Evolutionary conservation across 225 moss, liverwort and hornwort genomes (phyloP).

Genomic region (Thuidium tamariscinum): DNA sequence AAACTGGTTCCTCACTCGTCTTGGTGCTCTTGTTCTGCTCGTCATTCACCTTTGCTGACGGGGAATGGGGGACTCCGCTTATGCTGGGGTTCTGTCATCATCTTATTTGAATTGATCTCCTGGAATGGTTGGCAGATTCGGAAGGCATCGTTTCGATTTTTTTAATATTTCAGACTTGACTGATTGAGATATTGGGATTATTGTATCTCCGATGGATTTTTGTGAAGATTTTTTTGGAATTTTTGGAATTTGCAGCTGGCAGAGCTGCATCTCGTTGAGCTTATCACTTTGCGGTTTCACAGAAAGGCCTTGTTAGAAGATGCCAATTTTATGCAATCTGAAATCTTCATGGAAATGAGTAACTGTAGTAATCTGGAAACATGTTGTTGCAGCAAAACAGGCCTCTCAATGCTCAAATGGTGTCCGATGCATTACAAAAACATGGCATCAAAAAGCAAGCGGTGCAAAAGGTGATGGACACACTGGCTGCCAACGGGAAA

Average conservation of each 20-base stretch:
- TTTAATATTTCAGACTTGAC: not conserved
- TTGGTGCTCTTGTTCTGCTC: not conserved
- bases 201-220: not conserved
- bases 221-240: not conserved
- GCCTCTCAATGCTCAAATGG: conserved; percentile 76
- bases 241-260: not conserved
- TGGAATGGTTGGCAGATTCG: not conserved
- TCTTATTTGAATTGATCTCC: not conserved
- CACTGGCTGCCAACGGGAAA: conserved; percentile 54
- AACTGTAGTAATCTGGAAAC: not conserved
- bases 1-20: not conserved
- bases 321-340: not conserved
- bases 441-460: conserved; percentile 72
- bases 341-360: not conserved
- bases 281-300: not conserved
- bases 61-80: not conserved
- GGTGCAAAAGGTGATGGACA: conserved; percentile 81
- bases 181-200: not conserved
- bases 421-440: conserved; percentile 74
- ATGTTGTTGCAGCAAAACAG: conserved; percentile 75
- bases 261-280: not conserved
- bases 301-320: not conserved
- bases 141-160: not conserved
- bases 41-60: not conserved
- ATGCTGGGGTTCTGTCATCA: not conserved